A percentile compares a stretch with the other conserved stretches of the same genome.
Conservation (phyloP, 805 yeast species). For the Debaryomyces prosopidis region DNA sequence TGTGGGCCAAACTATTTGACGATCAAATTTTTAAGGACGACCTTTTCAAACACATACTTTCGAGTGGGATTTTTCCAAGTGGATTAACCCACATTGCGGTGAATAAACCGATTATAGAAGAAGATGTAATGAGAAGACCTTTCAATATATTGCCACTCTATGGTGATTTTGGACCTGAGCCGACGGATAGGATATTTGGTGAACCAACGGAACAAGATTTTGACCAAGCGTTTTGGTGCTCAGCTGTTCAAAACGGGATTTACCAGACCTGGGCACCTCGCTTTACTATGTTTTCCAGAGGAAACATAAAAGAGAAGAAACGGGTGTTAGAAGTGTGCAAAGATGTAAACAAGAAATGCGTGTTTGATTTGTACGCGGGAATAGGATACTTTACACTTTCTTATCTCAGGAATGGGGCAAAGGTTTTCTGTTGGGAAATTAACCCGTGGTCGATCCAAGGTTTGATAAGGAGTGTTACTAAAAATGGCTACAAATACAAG, state of each 20-base stretch:
- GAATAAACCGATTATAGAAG: constrained; percentile 62
- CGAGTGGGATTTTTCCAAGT: constrained; percentile 17
- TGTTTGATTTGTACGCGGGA: constrained; percentile 78
- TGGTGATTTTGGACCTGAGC: constrained; percentile 64
- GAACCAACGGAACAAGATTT: constrained; percentile 48
- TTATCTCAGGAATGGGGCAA: constrained; percentile 57
- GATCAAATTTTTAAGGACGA: constrained; percentile 4
- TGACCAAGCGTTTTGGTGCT: constrained; percentile 67
- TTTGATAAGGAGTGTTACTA: constrained; percentile 51
- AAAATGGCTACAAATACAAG: constrained; percentile 42
- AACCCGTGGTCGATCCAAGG: constrained; percentile 87
- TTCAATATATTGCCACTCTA: constrained; percentile 55
- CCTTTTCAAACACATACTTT: constrained; percentile 15
- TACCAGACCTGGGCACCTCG: constrained; percentile 82
- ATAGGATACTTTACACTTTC: constrained; percentile 82
- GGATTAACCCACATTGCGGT: constrained; percentile 62
- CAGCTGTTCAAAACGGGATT: constrained; percentile 68
- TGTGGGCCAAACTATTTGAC: constrained; percentile 27
- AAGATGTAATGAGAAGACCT: constrained; percentile 66
- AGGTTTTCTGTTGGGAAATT: constrained; percentile 75
- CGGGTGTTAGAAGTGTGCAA: constrained; percentile 51
- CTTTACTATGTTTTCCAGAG: constrained; percentile 85
- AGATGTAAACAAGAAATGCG: constrained; percentile 39
- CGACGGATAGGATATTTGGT: constrained; percentile 21
- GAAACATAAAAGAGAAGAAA: constrained; percentile 79